Conservation (phyloP, 75 land plant genomes). For the Picea sitchensis region DNA sequence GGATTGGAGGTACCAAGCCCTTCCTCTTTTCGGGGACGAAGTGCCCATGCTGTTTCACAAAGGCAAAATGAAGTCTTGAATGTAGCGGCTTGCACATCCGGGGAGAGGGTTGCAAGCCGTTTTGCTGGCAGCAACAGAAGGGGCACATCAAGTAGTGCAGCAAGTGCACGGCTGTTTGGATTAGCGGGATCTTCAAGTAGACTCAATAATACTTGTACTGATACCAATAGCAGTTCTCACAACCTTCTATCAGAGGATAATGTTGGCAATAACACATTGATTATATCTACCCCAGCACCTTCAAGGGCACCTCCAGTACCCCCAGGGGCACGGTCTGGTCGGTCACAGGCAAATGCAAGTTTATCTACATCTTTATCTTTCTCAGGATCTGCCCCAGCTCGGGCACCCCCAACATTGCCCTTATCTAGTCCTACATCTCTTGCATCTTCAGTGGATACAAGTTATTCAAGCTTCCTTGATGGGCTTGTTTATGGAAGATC, state of each 20-base stretch:
- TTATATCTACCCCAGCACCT: constrained; percentile 5
- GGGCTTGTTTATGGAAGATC: constrained; percentile 12
- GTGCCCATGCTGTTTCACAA: neutral
- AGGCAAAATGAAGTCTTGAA: neutral
- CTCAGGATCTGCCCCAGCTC: neutral
- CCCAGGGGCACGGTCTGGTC: constrained; percentile 8
- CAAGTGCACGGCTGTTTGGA: constrained; percentile 23
- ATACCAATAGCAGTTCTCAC: constrained; percentile 4
- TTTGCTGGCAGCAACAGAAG: constrained; percentile 15
- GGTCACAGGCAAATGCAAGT: neutral
- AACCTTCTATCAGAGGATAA: neutral
- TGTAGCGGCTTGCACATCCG: constrained; percentile 1
- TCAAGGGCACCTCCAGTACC: constrained; percentile 9
- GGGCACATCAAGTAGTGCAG: constrained; percentile 3
- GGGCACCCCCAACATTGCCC: neutral
- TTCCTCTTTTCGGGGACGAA: constrained; percentile 9
- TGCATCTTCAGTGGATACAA: constrained; percentile 1
- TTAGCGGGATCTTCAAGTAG: constrained; percentile 16
- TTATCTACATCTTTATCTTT: constrained; percentile 1
- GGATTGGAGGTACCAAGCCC: neutral
- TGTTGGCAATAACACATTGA: neutral
- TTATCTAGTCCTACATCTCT: constrained; percentile 7
- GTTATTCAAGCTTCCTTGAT: neutral
- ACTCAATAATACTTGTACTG: constrained; percentile 2
- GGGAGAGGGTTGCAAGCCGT: neutral